Base-by-base conservation (phyloP, 768 basidiomycete genomes). In the Scleroderma bovista region DNA sequence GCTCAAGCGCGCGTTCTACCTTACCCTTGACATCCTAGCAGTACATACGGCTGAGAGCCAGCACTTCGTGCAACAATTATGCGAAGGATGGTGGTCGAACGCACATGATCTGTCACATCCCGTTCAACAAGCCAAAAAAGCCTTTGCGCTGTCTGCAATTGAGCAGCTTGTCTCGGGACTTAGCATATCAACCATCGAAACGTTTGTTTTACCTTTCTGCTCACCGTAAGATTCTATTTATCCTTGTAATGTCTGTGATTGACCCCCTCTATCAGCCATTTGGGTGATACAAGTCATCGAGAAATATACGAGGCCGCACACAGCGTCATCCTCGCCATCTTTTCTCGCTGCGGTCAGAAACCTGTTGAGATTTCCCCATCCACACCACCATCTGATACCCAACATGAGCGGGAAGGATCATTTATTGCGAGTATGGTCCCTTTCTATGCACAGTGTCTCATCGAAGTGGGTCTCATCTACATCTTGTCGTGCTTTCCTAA, bases 241-340 rank as follows among this genome's bases (percentile, higher is more conserved):
- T 7, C 37, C 15, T 38, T 41, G 43, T 46, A 24, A 16, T 29
- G 3, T 15, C 10, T 33, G 19, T 26, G 24, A 29, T 31, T 44
- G 24, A 48, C 34, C 29, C 41, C 36, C 50, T 32, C 19, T 39
- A 41, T 37, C 57, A 90, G 88, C 16, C 77, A 85, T 60, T 72
- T 91, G 24, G 74, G 70, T 47, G 75, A 83, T 50, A 56, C 80
- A 2, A 50, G 48, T 13, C 73, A 88, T 55, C 80, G 86, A 31
- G 86, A 92, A 55, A 81, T 81, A n/a, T 93, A 82, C 57, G 91
- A 94, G 63, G 86, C 88, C 0, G 82, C 90, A 1, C 92, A 93
- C 62, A 93, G 91, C 9, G 87, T 88, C 23, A 69, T 93, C 32
- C 71, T 94, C 13, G 76, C 90, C 4, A 72, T 90, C 36, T 84